Evolutionary conservation across 768 basidiomycete genomes (phyloP), one percentile per base, ranked within the genome.

Genomic region (Tephrocybe sp.): DNA sequence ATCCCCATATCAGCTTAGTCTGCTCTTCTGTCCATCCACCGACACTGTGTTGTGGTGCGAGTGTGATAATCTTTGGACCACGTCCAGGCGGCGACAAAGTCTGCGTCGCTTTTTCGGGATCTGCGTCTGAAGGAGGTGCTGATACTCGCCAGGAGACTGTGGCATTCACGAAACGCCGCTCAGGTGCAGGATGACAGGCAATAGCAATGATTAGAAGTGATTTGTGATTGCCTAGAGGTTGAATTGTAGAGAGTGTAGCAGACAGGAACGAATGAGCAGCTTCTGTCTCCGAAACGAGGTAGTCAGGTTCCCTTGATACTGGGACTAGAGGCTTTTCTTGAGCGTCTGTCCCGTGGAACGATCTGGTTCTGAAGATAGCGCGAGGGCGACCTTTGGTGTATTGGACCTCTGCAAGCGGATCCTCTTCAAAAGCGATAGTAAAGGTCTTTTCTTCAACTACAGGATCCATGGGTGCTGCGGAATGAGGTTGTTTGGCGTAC

Each of bases 21-120:
- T 60, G 60, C 42, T 62, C 62, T 45, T 60, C 57, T 14, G 62
- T 59, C 62, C 62, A 61, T 20, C 60, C 62, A 14, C 62, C 62
- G 33, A 57, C 52, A 34, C 57, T 59, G 38, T 62, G 58, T 36
- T 56, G 55, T 2, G 62, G 62, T 10, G 62, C 60, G 16, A 61
- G 49, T 0, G 50, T 32, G 23, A 58, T 14, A 5, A 61, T 41
- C 49, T 55, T 60, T 11, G 58, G 53, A 20, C 14, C 23, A 32
- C 20, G 19, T 23, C 26, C 33, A 10, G 52, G 36, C 10, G 40
- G 26, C 7, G 26, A 7, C 26, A 26, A 20, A 9, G 31, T 11
- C 19, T 38, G 12, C 14, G 19, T 14, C 10, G 40, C 5, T n/a
- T 23, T 17, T 31, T 13, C 19, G 12, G 19, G 13, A 14, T 51